Conservation (phyloP, 106 monocot genomes). For the Apostasia ramifera region DNA sequence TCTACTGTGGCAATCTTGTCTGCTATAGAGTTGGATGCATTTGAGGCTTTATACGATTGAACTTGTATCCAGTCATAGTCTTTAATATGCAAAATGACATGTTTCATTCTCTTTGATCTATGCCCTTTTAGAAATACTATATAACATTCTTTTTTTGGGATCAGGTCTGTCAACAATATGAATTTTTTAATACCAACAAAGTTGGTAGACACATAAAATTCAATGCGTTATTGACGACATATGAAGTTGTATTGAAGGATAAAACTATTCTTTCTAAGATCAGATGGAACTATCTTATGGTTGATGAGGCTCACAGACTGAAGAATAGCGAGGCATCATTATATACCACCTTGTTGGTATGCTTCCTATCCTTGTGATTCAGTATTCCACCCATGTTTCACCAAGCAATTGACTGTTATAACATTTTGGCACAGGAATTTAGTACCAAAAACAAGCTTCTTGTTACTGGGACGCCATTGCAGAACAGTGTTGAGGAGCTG, state of each 20-base stretch:
- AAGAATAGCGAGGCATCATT: slow-evolving; percentile 96
- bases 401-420: no score
- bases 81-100: no score
- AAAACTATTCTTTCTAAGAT: slow-evolving; percentile 82
- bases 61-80: no score
- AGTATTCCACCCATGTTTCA: not conserved
- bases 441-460: slow-evolving; percentile 98
- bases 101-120: no score
- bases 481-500: slow-evolving; percentile 98
- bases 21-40: no score
- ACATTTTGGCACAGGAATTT: slow-evolving; percentile 57
- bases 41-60: no score
- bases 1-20: no score
- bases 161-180: slow-evolving; percentile 88
- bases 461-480: slow-evolving; percentile 94
- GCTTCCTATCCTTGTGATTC: slow-evolving; percentile 1
- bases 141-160: slow-evolving; percentile 2
- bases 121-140: no score
- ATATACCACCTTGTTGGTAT: slow-evolving; percentile 78
- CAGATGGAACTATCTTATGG: slow-evolving; percentile 97
- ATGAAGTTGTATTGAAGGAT: slow-evolving; percentile 97
- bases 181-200: slow-evolving; percentile 76
- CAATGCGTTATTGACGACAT: slow-evolving; percentile 85
- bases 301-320: slow-evolving; percentile 95
- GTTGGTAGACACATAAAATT: slow-evolving; percentile 74